A percentile compares a stretch with the other conserved stretches of the same genome.
Evolutionary conservation across 2,329 filamentous ascomycete species (phyloP).

Genomic region (Trichoderma sp.): DNA sequence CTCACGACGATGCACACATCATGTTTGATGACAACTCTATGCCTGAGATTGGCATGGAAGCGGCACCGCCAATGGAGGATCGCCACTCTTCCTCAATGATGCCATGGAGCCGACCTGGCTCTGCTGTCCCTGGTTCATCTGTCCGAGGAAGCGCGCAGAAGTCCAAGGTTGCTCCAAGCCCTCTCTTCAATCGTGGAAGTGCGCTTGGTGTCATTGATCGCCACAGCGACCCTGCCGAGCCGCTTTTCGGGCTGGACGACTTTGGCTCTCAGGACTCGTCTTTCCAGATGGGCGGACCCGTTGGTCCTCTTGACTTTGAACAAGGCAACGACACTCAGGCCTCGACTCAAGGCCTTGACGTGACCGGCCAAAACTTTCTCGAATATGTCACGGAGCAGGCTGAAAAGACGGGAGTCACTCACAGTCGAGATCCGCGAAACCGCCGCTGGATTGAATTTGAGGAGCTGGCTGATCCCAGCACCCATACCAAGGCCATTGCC

Average conservation of each 20-base stretch:
- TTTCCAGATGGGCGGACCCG: conserved; percentile 35
- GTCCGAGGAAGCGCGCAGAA: conserved; percentile 47
- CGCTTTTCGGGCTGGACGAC: conserved; percentile 41
- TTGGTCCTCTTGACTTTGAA: conserved; percentile 31
- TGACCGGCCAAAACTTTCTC: conserved; percentile 51
- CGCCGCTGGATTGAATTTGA: conserved; percentile 65
- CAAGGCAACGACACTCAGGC: conserved; percentile 38
- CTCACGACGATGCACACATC: conserved; percentile 37
- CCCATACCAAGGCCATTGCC: conserved; percentile 62
- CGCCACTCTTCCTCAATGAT: conserved; percentile 57
- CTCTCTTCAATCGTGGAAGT: conserved; percentile 44
- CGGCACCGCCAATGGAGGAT: conserved; percentile 66
- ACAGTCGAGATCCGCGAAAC: conserved; percentile 38
- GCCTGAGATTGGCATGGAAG: conserved; percentile 72
- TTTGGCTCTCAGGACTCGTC: conserved; percentile 41
- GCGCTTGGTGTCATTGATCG: conserved; percentile 48
- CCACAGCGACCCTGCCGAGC: conserved; percentile 49
- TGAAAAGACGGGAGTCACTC: conserved; percentile 39
- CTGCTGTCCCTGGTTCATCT: conserved; percentile 51
- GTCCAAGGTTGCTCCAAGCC: conserved; percentile 40
- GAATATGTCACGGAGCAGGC: conserved; percentile 46
- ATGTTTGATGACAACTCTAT: conserved; percentile 46
- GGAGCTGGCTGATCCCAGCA: conserved; percentile 62
- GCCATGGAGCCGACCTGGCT: conserved; percentile 56
- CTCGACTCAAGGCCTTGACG: conserved; percentile 47